Evolutionary conservation across 768 basidiomycete species (phyloP), one percentile per base, ranked within the genome.

Genomic region (Phylloporus sp.): DNA sequence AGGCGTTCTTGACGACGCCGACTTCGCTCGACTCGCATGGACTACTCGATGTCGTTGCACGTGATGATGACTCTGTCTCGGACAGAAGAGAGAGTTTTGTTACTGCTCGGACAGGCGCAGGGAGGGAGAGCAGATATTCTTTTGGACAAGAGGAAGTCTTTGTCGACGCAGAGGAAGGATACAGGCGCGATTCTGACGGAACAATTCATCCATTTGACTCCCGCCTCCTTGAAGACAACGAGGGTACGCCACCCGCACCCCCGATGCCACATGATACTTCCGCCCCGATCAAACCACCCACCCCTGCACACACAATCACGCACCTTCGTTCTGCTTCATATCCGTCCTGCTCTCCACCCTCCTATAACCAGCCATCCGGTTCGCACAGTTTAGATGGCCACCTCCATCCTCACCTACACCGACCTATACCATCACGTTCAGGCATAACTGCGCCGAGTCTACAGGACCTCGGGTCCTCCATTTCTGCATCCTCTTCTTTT

Each of bases 41-140:
- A 27, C 21, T 60, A 3, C 50, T 54, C 9, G 64, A 65, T 39
- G 24, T 54, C 22, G 58, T 58, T 11, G 56, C 55, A n/a, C 64
- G 59, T 13, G 65, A 68, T 5, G 69, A 68, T 10, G 76, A 77
- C 38, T 61, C 64, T 14, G 70, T 71, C 33, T 79, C 79, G 1
- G 63, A 77, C 20, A 75, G 76, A 46, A 76, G 77, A 4, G 79
- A 78, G 21, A 81, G 79, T 50, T 82, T 79, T 46, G 70, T 79
- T 13, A 80, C 79, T 6, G 80, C 79, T 23, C 56, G 20, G 38
- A 61, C 67, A 4, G 59, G 53, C 26, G 28, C 18, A 5, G 61
- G 48, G 4, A 57, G 65, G 22, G 66, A 67, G 38, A 66, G 67
- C 45, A 64, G 20, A 38, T 60, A 64, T 44, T 67, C 65, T 21